Base-by-base conservation (phyloP, 108 stramenopile species). In the Pseudonitzschia multistriata region DNA sequence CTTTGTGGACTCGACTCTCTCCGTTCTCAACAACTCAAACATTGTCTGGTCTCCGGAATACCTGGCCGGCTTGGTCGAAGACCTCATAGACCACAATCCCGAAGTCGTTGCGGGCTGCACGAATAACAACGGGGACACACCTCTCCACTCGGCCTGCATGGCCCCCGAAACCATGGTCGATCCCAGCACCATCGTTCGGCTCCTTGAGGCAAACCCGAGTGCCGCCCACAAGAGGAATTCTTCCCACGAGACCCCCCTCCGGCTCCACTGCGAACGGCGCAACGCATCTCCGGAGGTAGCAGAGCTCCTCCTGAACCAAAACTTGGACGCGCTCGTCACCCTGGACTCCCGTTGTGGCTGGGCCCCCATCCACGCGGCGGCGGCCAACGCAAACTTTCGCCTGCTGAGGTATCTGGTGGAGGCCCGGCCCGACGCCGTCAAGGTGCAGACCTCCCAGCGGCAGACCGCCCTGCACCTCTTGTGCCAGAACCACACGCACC, bases 281-380 rank as follows among this genome's bases (percentile, higher is more conserved):
- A 66, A 81, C 42, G 81, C 76, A 35, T 72, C 74, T 19, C 63
- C 61, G 5, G 68, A 81, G 42, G 71, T 81, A 29, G 84, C 81
- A 1, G 31, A 50, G 25, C 60, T 77, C 1, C 64, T 85, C 14
- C 40, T 75, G 14, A 39, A 79, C 31, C 77, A 74, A 22, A 28
- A 66, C 22, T 74, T 75, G 34, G 64, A 79, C 33, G 59, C 71
- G 4, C 17, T 70, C 6, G 15, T 21, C 19, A 34, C 60, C 15
- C 22, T 62, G 15, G 84, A 85, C 55, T 31, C 21, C 22, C 3
- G 35, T 2, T n/a, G 62, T 36, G 84, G 81, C 2, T 79, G 73
- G 76, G 70, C 79, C 0, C 76, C 83, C 1, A 37, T 84, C 31
- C 83, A 84, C 49, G 72, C 72, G 25, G 83, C 83, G 13, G 79